A percentile compares a stretch with the other conserved stretches of the same genome.
These are phyloP conservation scores for Lentinula edodes DNA, from an alignment of 768 basidiomycete genomes.

Conservation along the genomic window DNA sequence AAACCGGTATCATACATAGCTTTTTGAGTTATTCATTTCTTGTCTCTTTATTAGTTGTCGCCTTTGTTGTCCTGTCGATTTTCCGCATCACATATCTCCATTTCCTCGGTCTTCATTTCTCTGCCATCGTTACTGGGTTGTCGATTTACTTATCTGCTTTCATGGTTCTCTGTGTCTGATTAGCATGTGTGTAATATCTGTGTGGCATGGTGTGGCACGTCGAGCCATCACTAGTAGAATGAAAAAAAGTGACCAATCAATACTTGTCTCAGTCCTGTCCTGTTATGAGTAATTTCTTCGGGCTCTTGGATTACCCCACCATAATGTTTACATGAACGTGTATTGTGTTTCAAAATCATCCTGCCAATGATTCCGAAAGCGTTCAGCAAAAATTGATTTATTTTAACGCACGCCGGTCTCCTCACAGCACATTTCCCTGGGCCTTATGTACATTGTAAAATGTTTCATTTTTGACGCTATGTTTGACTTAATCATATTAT, in stretches of 20 bases:
- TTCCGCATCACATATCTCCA: not conserved
- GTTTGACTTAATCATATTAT: not conserved
- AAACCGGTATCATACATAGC: not conserved
- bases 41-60: not conserved
- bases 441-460: not conserved
- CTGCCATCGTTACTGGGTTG: constrained; percentile 1
- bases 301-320: no score
- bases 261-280: not conserved
- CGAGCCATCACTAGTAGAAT: not conserved
- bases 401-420: no score
- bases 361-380: no score
- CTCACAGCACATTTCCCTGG: not conserved
- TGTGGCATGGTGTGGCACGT: not conserved
- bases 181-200: not conserved
- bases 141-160: constrained; percentile 6
- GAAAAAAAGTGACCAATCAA: not conserved
- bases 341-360: no score
- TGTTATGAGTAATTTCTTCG: not conserved
- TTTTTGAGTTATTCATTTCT: not conserved
- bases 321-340: no score
- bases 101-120: constrained; percentile 4
- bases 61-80: not conserved
- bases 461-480: not conserved
- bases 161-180: constrained; percentile 4
- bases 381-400: no score